Evolutionary conservation across 2,329 filamentous ascomycete species (phyloP).

Genomic region (Monilinia fructicola): DNA sequence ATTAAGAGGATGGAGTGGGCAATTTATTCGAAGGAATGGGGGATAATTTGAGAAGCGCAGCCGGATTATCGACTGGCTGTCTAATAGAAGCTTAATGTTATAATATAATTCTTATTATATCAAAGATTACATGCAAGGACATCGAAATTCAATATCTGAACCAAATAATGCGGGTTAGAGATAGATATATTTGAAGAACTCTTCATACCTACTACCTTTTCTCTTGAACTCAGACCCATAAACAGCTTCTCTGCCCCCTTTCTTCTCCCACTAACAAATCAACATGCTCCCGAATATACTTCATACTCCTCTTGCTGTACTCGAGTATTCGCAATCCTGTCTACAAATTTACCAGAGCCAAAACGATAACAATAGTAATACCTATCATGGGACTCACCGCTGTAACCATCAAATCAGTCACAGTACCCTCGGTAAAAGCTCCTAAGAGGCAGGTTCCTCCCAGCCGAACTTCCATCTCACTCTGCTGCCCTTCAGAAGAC

Average conservation of each 20-base stretch:
- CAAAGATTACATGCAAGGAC: background rate
- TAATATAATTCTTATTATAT: background rate
- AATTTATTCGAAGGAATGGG: too few relatives aligned
- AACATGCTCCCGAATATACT: background rate
- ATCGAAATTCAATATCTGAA: background rate
- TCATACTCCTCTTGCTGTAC: background rate
- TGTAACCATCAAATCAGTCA: background rate
- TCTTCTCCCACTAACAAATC: background rate
- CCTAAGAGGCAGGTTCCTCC: background rate
- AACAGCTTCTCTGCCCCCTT: background rate
- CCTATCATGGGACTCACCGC: background rate
- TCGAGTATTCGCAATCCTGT: background rate
- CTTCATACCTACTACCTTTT: background rate
- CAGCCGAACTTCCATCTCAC: background rate
- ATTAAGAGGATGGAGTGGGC: background rate
- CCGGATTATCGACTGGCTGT: background rate
- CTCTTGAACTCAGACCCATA: background rate
- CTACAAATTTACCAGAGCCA: background rate
- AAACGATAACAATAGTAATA: background rate
- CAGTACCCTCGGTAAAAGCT: background rate
- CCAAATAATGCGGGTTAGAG: background rate
- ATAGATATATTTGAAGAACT: background rate
- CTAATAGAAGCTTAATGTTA: background rate
- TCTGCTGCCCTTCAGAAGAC: background rate
- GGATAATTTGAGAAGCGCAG: background rate